Conservation (phyloP, 2,329 filamentous ascomycete genomes). For the Fusarium sp. region DNA sequence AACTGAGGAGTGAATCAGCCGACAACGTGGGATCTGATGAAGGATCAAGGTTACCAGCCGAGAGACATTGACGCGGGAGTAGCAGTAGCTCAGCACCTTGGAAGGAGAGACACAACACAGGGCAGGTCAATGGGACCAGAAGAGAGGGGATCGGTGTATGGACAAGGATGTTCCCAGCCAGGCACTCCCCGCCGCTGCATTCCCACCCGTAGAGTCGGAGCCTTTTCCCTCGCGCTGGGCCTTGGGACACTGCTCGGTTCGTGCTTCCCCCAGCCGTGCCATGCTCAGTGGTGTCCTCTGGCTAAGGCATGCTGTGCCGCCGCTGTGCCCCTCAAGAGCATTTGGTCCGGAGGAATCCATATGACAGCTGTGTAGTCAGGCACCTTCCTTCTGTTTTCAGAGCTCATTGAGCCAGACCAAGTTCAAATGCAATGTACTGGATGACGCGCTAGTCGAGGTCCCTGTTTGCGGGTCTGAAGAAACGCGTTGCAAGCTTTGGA, state of each 20-base stretch:
- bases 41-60: conserved; percentile 24
- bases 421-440: conserved; percentile 23
- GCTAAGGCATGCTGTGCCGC: conserved; percentile 17
- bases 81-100: conserved; percentile 19
- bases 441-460: conserved; percentile 31
- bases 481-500: conserved; percentile 33
- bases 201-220: conserved; percentile 35
- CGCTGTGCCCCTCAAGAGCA: conserved; percentile 4
- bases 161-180: conserved; percentile 37
- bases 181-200: conserved; percentile 29
- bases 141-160: conserved; percentile 28
- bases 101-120: conserved; percentile 12
- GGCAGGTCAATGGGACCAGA: conserved; percentile 28
- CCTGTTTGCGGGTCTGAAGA: conserved; percentile 35
- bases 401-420: conserved; percentile 7
- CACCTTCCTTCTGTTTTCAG: conserved; percentile 15
- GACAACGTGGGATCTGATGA: conserved; percentile 15
- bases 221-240: conserved; percentile 15
- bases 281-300: conserved; percentile 2
- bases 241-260: conserved; percentile 13
- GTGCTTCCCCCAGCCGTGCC: conserved; percentile 21
- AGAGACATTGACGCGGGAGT: conserved; percentile 21
- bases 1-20: conserved; percentile 8
- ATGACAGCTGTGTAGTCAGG: conserved; percentile 5
- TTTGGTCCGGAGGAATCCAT: neutral